phyloP scores from a whole-genome alignment of 805 yeast species.

The Myxozyma udenii region DNA sequence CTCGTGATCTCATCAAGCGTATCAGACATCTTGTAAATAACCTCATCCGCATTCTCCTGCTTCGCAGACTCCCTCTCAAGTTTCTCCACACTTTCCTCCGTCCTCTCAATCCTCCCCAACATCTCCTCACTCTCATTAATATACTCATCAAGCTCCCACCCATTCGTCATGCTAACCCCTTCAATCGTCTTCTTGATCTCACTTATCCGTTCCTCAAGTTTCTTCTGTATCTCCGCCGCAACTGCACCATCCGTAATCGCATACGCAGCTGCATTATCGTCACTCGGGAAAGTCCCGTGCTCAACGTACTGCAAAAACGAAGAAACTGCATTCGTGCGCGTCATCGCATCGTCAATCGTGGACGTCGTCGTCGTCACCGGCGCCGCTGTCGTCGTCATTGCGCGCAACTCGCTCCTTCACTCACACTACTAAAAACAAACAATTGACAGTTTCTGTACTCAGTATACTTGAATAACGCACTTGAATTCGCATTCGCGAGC shows the following conservation, averaged over 20 bases:
- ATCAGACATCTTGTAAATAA: constrained; percentile 17
- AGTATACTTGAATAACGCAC: too few species aligned
- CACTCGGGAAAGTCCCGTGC: constrained; percentile 21
- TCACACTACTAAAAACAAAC: too few species aligned
- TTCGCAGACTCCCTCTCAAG: constrained; percentile 8
- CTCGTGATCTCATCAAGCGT: constrained; percentile 5
- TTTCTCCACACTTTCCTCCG: constrained; percentile 7
- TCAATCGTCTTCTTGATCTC: constrained; percentile 16
- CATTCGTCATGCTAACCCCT: constrained; percentile 11
- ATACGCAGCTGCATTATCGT: constrained; percentile 10
- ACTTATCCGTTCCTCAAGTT: constrained; percentile 15
- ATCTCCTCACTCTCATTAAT: constrained; percentile 9
- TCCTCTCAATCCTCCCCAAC: constrained; percentile 4
- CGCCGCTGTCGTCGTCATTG: too few species aligned
- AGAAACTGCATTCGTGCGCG: constrained; percentile 3
- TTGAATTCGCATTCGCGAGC: too few species aligned
- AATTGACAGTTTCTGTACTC: too few species aligned
- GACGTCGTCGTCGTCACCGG: too few species aligned
- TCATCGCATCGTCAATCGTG: too few species aligned
- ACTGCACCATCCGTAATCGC: constrained; percentile 13
- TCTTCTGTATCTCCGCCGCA: constrained; percentile 1
- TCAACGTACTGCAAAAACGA: constrained; percentile 17
- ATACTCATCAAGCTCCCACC: constrained; percentile 17
- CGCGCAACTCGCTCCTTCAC: too few species aligned
- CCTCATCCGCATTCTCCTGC: constrained; percentile 26